Conservation (phyloP, 176 grass and related monocot genomes). For the Thalia dealbata region DNA sequence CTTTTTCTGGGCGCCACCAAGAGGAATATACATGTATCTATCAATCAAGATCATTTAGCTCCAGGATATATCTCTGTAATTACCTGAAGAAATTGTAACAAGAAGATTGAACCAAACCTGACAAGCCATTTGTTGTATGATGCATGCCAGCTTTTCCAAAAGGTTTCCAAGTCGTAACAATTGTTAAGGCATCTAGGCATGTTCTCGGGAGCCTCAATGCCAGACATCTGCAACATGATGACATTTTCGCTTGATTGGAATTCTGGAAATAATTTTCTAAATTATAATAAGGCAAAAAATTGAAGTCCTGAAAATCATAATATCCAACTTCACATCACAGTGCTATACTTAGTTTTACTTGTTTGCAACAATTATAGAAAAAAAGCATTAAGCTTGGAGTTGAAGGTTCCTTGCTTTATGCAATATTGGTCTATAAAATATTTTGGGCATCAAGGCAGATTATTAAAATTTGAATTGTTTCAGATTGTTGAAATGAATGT, state of each 20-base stretch:
- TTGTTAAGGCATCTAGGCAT: slow-evolving; percentile 96
- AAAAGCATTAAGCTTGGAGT: too few relatives aligned
- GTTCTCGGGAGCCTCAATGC: slow-evolving; percentile 82
- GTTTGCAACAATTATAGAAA: too few relatives aligned
- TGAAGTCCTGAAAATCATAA: background rate
- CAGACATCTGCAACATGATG: slow-evolving; percentile 44
- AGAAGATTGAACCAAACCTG: slow-evolving; percentile 36
- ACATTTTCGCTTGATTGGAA: background rate
- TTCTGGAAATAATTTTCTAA: background rate
- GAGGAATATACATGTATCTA: slow-evolving; percentile 94
- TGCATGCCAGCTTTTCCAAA: slow-evolving; percentile 99
- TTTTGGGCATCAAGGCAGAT: too few relatives aligned
- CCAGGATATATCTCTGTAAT: background rate
- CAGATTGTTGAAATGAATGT: too few relatives aligned
- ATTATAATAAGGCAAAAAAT: background rate
- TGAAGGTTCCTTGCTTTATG: too few relatives aligned
- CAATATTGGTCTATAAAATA: too few relatives aligned
- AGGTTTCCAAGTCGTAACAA: slow-evolving; percentile 86
- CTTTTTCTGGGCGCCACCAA: slow-evolving; percentile 80
- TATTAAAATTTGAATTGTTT: too few relatives aligned
- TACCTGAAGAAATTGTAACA: background rate
- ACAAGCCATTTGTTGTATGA: slow-evolving; percentile 98
- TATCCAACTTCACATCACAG: background rate
- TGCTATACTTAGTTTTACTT: background rate
- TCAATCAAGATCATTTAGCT: slow-evolving; percentile 19